Base-by-base conservation (phyloP, 2,329 filamentous ascomycete genomes). In the Monilinia vaccinii-corymbosi region DNA sequence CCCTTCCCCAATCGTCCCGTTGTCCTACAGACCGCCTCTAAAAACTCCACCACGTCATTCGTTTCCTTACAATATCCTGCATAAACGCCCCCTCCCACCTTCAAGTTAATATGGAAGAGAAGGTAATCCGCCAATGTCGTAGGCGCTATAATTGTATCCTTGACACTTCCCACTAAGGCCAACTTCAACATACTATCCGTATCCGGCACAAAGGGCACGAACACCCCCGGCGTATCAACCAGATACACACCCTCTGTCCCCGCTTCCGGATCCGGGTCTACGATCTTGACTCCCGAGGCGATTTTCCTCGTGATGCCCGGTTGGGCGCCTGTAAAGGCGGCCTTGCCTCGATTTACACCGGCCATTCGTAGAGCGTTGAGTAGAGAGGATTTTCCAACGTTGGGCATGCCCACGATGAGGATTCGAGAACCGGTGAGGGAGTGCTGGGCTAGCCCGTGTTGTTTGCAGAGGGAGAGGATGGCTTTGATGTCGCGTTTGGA, bases 381-480 rank as follows among this genome's bases (percentile, higher is more conserved):
- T n/a, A 99, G 79, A 1, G 92, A 91, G 50, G 90, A 96, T 75
- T 99, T 99, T 40, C 94, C 94, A 0, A 96, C 90, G 71, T 99
- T 99, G 40, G 94, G 94, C 92, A 99, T 97, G 59, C 94, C 94
- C 16, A 97, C 92, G 0, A 97, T 83, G 73, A 99, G 82, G 60
- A 91, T 83, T 52, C 91, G 84, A 66, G 91, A 81, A n/a, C 91
- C 92, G 9, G 89, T 86, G n/a, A 97, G 75, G 25, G 82, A 82
- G 67, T 84, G 78, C 34, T 73, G 72, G 31, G 74, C 71, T n/a
- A 69, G 64, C 28, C 81, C 80, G 63, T 81, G 76, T 4, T 74
- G 69, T 61, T 79, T 79, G 59, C 85, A 75, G 60, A 77, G 76
- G 1, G 77, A 73, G 32, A 82, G 72, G n/a, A 70, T 60, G 4